Evolutionary conservation across 2,329 filamentous ascomycete species (phyloP), one percentile per base, ranked within the genome.

Genomic region (Ophiocordyceps camponoti-leonardi): DNA sequence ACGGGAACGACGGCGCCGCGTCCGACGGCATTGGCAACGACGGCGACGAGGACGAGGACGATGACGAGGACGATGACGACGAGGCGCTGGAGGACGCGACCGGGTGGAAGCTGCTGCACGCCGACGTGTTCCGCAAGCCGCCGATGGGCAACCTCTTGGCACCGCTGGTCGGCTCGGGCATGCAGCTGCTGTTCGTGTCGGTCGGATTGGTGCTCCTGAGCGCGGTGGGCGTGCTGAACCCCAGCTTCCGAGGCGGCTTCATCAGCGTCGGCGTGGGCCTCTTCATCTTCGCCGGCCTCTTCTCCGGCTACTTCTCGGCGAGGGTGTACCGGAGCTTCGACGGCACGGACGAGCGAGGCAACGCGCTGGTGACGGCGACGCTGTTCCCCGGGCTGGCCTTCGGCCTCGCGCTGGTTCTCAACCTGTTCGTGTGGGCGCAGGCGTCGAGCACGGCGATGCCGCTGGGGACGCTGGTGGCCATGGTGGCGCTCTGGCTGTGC

Each of bases 381-480:
- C 70, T 93, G 3, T 84, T 93, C 57, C 86, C 86, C 0, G 86
- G 86, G 1, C 69, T 92, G 6, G 65, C 84, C 1, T 93, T 93
- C 57, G 68, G 72, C 10, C 70, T 83, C 28, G 66, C 88, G 33
- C 86, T 93, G 62, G 72, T 90, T 44, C 71, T 93, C 48, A 93
- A 94, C 59, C 69, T 93, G 11, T 93, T 93, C 58, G 84, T 92
- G 48, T 94, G 86, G 86, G 81, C 85, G 1, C 85, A 93, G 62
- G 84, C 86, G 0, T 92, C 84, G 12, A 88, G 83, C 60, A 93
- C 86, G 1, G 86, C 86, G 1, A 80, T 94, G 31, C 86, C 86
- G 0, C 88, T 94, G 53, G 75, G 81, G 31, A 92, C 85, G 0
- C 69, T 94, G 3, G 57, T 92, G 30, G 81, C 69, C 8, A 75